Conservation (phyloP, 2,329 filamentous ascomycete species). For the Alternaria conjuncta region DNA sequence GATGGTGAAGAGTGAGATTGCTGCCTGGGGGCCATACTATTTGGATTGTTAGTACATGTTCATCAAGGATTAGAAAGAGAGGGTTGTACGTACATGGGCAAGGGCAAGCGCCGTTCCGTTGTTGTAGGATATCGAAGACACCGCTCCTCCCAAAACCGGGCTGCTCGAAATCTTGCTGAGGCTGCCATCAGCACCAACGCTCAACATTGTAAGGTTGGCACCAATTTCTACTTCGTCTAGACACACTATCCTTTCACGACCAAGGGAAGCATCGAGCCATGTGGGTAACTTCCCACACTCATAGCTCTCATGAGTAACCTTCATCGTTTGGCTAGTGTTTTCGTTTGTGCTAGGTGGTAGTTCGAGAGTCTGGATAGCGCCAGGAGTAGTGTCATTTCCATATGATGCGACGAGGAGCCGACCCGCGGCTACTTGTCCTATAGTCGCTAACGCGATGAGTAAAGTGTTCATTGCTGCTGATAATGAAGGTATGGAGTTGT, state of each 20-base stretch:
- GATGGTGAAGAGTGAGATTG: conserved; percentile 44
- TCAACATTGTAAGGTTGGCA: conserved; percentile 41
- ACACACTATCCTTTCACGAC: conserved; percentile 63
- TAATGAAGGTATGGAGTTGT: neutral
- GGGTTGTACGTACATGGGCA: conserved; percentile 15
- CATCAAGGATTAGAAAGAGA: neutral
- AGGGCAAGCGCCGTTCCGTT: conserved; percentile 49
- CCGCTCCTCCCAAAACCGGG: conserved; percentile 49
- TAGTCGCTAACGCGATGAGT: conserved; percentile 23
- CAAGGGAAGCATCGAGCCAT: conserved; percentile 65
- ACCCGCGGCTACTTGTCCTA: conserved; percentile 1
- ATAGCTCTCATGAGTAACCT: conserved; percentile 52
- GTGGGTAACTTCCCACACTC: conserved; percentile 63
- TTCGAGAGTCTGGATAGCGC: conserved; percentile 52
- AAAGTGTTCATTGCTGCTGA: conserved; percentile 7
- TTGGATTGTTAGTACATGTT: conserved; percentile 4
- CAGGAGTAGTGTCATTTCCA: conserved; percentile 28
- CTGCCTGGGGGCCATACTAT: conserved; percentile 48
- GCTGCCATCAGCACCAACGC: conserved; percentile 41
- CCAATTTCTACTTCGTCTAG: conserved; percentile 65
- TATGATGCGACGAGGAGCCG: conserved; percentile 55
- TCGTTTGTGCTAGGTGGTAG: conserved; percentile 2
- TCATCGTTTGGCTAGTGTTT: conserved; percentile 42
- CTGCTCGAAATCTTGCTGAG: conserved; percentile 45
- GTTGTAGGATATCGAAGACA: conserved; percentile 52